Evolutionary conservation across 768 basidiomycete species (phyloP).

Genomic region (Phaeolepiota aurea): DNA sequence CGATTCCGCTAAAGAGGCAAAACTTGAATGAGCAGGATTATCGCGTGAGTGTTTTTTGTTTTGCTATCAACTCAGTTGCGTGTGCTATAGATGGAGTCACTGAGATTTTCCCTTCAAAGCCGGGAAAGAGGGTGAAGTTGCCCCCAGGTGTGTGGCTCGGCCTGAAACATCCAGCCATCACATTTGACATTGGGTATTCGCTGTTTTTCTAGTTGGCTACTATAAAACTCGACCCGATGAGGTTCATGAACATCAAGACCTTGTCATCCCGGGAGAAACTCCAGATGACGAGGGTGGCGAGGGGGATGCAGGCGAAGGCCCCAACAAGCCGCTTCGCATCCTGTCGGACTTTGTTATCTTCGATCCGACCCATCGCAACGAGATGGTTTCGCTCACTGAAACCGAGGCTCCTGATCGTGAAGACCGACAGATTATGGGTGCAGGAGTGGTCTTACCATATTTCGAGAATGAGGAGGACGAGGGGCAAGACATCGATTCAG

Average conservation of each 20-base stretch:
- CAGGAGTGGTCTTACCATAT: constrained; percentile 41
- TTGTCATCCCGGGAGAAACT: constrained; percentile 35
- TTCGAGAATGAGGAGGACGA: constrained; percentile 53
- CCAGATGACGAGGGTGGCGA: constrained; percentile 9
- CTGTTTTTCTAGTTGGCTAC: constrained; percentile 26
- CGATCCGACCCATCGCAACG: constrained; percentile 36
- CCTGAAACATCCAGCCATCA: too few relatives aligned
- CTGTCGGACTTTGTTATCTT: constrained; percentile 56
- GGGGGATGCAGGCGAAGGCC: constrained; percentile 13
- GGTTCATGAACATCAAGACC: constrained; percentile 22
- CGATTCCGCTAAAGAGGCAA: too few relatives aligned
- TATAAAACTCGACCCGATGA: constrained; percentile 25
- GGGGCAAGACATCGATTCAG: constrained; percentile 48
- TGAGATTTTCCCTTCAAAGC: too few relatives aligned
- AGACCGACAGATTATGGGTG: constrained; percentile 39
- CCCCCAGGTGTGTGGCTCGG: constrained; percentile 10
- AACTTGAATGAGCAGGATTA: too few relatives aligned
- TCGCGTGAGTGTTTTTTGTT: neutral
- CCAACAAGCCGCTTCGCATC: constrained; percentile 44
- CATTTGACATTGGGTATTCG: too few relatives aligned
- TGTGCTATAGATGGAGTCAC: too few relatives aligned
- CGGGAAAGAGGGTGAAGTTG: constrained; percentile 7
- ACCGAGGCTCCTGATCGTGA: constrained; percentile 35
- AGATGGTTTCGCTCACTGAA: constrained; percentile 37
- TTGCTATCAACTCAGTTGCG: too few relatives aligned